A percentile compares a stretch with the other conserved stretches of the same genome.
These are phyloP conservation scores for Tylopilus intermedius DNA, from an alignment of 768 basidiomycete genomes.

Conservation along the genomic window DNA sequence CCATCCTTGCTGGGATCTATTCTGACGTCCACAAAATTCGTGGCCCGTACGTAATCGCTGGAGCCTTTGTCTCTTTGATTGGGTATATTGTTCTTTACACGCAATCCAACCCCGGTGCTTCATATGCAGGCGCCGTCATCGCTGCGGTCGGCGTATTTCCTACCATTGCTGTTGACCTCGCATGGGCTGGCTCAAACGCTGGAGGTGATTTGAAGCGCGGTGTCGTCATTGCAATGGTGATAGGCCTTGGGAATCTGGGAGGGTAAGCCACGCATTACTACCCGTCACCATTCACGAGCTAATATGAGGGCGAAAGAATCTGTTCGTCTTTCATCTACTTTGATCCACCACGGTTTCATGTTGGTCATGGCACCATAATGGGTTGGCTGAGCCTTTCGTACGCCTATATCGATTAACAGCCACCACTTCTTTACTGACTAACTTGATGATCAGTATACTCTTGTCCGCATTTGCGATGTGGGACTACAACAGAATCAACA, in stretches of 20 bases:
- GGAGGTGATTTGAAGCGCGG: neutral
- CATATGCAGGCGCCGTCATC: neutral
- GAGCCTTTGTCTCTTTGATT: neutral
- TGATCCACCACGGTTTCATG: constrained; percentile 34
- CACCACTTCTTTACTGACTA: constrained; percentile 24
- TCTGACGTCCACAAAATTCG: neutral
- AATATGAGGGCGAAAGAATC: constrained; percentile 24
- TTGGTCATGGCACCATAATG: constrained; percentile 36
- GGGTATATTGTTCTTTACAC: neutral
- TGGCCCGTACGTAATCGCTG: neutral
- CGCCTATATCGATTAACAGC: constrained; percentile 12
- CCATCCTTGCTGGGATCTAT: neutral
- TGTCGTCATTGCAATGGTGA: neutral
- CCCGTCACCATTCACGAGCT: neutral
- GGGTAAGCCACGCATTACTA: neutral
- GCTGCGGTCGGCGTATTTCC: neutral
- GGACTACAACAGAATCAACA: constrained; percentile 47
- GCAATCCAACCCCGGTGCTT: neutral
- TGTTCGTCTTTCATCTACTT: constrained; percentile 41
- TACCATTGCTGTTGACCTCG: neutral
- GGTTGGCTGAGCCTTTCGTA: constrained; percentile 32
- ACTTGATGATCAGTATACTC: constrained; percentile 33
- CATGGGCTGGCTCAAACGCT: neutral
- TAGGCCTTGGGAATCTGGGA: neutral
- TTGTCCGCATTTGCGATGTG: constrained; percentile 43